These are phyloP conservation scores for Cnidoscolus chayamansa DNA, from an alignment of 441 rosid genomes.

Conservation along the genomic window DNA sequence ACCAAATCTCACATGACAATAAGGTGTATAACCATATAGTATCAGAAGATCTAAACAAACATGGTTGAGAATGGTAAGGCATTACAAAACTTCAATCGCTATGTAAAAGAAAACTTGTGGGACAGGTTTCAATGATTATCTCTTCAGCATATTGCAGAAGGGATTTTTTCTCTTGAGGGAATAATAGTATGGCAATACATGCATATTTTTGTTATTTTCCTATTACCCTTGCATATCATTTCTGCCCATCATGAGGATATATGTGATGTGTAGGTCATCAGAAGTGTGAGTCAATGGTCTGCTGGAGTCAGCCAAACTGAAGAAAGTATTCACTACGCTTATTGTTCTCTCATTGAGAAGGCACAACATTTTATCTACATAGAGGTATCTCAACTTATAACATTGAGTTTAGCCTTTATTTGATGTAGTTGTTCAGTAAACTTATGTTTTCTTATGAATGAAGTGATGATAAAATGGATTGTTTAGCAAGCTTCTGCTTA, in stretches of 20 bases:
- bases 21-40: neutral
- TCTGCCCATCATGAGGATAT: neutral
- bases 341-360: slow-evolving; percentile 79
- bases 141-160: neutral
- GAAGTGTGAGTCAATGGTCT: slow-evolving; percentile 99
- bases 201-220: neutral
- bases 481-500: neutral
- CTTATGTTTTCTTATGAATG: neutral
- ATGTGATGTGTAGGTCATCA: slow-evolving; percentile 54
- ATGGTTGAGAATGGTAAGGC: neutral
- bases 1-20: neutral
- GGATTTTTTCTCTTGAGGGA: neutral
- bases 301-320: slow-evolving; percentile 94
- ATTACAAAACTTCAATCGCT: slow-evolving; percentile 3
- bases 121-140: neutral
- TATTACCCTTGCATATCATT: slow-evolving; percentile 10
- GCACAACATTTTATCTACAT: slow-evolving; percentile 89
- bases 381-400: slow-evolving; percentile 55
- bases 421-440: neutral
- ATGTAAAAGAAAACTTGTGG: neutral
- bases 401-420: slow-evolving; percentile 7
- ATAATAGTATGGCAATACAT: neutral
- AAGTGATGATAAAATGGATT: neutral
- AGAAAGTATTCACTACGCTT: slow-evolving; percentile 92
- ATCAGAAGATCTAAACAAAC: neutral